phyloP scores from a whole-genome alignment of 495 filamentous ascomycete species.

The Niebla homalea region DNA sequence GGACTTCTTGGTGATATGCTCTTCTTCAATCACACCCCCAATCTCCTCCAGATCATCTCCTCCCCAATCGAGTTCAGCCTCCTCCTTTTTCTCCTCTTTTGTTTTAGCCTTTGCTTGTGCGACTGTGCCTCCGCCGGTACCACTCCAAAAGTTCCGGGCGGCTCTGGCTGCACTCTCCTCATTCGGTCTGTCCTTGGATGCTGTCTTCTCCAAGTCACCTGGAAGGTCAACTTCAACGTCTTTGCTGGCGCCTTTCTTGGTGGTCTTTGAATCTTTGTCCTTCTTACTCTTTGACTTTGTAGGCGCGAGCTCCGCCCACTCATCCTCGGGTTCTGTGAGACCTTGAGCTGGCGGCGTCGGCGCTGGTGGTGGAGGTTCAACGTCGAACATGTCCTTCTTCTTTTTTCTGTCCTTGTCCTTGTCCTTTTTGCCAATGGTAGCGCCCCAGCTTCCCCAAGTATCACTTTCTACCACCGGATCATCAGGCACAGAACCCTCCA shows the following conservation, averaged over 20 bases:
- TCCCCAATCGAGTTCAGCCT: conserved; percentile 5
- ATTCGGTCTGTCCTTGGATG: conserved; percentile 8
- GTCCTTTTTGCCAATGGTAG: conserved; percentile 11
- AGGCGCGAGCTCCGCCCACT: conserved; percentile 27
- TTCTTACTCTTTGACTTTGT: conserved; percentile 24
- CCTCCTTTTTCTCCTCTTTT: conserved; percentile 22
- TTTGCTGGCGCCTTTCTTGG: conserved; percentile 13
- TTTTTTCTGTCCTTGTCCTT: conserved; percentile 22
- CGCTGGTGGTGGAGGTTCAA: conserved; percentile 36
- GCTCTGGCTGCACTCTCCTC: conserved; percentile 25
- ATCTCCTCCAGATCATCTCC: conserved; percentile 7
- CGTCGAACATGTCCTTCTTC: conserved; percentile 29
- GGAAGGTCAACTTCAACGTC: conserved; percentile 16
- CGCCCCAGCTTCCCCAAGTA: conserved; percentile 13
- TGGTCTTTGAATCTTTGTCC: conserved; percentile 12
- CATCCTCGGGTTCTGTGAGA: conserved; percentile 30
- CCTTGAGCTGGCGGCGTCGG: conserved; percentile 38
- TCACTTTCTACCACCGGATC: conserved; percentile 5
- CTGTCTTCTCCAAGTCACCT: conserved; percentile 14
- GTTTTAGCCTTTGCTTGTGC: conserved; percentile 28
- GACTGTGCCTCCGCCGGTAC: conserved; percentile 25
- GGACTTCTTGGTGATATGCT: conserved; percentile 11
- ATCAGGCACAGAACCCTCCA: conserved; percentile 16
- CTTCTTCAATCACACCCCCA: conserved; percentile 8
- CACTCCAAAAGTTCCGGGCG: conserved; percentile 35